Percentiles rank a stretch among this genome's conserved stretches.
Conservation (phyloP, 148 eudicot genomes). For the Arctostaphylos glauca region DNA sequence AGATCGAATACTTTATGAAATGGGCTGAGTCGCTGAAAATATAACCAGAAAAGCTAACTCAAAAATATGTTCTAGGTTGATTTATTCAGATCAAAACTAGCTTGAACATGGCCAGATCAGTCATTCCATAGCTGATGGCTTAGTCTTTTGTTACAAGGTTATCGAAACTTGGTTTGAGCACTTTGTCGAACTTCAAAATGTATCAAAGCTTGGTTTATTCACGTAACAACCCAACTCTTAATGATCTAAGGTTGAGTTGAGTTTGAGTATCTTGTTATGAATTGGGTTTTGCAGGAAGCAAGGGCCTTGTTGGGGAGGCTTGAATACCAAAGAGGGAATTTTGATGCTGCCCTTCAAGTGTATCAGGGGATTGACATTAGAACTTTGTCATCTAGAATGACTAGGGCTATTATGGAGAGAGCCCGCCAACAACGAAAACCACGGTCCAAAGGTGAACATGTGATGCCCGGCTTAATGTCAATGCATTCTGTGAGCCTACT, state of each 20-base stretch:
- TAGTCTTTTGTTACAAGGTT: neutral
- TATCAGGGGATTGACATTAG: slow-evolving; percentile 86
- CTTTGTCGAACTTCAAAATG: neutral
- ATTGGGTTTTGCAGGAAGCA: slow-evolving; percentile 64
- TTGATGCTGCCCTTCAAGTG: slow-evolving; percentile 87
- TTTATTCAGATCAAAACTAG: no score
- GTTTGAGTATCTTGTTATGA: neutral
- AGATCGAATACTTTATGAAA: no score
- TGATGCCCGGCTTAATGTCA: slow-evolving; percentile 66
- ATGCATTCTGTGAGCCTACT: slow-evolving; percentile 90
- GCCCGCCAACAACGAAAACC: slow-evolving; percentile 43
- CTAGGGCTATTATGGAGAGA: slow-evolving; percentile 60
- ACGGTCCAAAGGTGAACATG: slow-evolving; percentile 47
- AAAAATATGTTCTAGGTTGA: no score
- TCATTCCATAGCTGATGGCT: no score
- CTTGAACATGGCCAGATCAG: no score
- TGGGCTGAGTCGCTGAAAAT: no score
- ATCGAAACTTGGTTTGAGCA: neutral
- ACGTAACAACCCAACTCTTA: neutral
- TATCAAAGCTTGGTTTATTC: neutral
- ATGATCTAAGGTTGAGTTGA: neutral
- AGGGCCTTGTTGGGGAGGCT: slow-evolving; percentile 95
- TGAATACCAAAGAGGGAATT: slow-evolving; percentile 88
- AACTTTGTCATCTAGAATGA: slow-evolving; percentile 61
- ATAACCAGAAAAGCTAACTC: no score